phyloP scores from a whole-genome alignment of 495 filamentous ascomycete species.

The Ramalina peruviana region DNA sequence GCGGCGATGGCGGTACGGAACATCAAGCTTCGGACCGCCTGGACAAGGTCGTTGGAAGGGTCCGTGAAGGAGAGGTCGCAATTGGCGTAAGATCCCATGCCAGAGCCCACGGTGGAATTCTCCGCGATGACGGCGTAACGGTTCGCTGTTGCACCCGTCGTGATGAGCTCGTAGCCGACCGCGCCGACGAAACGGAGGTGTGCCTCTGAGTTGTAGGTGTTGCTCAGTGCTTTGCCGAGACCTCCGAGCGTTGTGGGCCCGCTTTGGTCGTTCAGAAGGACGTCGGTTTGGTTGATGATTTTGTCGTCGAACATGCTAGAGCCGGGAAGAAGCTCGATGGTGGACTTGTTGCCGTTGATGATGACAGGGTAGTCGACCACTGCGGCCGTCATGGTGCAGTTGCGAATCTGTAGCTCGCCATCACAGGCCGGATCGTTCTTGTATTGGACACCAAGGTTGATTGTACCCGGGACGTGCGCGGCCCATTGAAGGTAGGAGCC shows the following conservation, averaged over 20 bases:
- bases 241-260: not conserved
- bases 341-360: constrained; percentile 4
- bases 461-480: not conserved
- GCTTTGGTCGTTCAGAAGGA: no score
- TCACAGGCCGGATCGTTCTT: constrained; percentile 3
- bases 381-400: constrained; percentile 1
- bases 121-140: not conserved
- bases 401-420: not conserved
- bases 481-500: not conserved
- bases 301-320: constrained; percentile 1
- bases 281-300: not conserved
- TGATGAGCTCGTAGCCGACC: not conserved
- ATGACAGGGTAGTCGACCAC: constrained; percentile 3
- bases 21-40: constrained; percentile 3
- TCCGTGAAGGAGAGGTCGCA: constrained; percentile 3
- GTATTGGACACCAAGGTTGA: not conserved
- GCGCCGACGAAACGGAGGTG: constrained; percentile 1
- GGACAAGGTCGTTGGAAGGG: constrained; percentile 8
- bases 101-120: not conserved
- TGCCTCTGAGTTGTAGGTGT: not conserved
- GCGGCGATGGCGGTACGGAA: constrained; percentile 9
- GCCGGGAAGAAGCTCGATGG: not conserved
- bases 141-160: not conserved
- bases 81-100: not conserved
- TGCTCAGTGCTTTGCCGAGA: not conserved